Percentiles rank a stretch among this genome's conserved stretches.
phyloP scores from a whole-genome alignment of 2,329 filamentous ascomycete genomes.

The Scedosporium aurantiacum region DNA sequence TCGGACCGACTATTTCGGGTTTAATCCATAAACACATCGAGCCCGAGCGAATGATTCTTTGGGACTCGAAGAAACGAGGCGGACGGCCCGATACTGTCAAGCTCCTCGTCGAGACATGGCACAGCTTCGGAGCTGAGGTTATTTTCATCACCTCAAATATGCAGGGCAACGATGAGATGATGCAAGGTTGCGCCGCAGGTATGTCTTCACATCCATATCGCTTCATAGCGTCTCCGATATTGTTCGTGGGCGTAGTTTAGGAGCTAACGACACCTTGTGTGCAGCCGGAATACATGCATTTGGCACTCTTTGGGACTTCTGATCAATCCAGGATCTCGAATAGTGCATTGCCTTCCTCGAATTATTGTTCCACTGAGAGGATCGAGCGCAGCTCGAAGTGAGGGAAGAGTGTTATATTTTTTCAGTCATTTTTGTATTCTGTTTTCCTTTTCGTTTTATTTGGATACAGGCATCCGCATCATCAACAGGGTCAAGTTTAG shows the following conservation, averaged over 20 bases:
- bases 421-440: neutral
- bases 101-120: constrained; percentile 26
- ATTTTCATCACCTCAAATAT: constrained; percentile 31
- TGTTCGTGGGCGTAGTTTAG: no score
- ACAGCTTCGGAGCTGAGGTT: constrained; percentile 27
- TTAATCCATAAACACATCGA: constrained; percentile 27
- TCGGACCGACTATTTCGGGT: constrained; percentile 26
- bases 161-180: constrained; percentile 31
- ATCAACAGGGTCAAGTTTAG: neutral
- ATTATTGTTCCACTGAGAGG: neutral
- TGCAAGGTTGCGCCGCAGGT: constrained; percentile 26
- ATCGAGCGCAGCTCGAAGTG: neutral
- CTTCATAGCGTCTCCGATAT: neutral
- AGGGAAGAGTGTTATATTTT: neutral
- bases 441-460: neutral
- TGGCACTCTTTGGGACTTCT: constrained; percentile 28
- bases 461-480: no score
- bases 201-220: constrained; percentile 13
- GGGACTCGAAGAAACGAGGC: constrained; percentile 30
- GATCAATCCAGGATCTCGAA: constrained; percentile 10
- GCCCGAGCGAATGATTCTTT: constrained; percentile 29
- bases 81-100: constrained; percentile 25
- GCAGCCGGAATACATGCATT: constrained; percentile 25
- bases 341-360: constrained; percentile 1
- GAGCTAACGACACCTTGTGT: neutral